Conservation (phyloP, 139 green algal genomes). For the Dunaliella primolecta region DNA sequence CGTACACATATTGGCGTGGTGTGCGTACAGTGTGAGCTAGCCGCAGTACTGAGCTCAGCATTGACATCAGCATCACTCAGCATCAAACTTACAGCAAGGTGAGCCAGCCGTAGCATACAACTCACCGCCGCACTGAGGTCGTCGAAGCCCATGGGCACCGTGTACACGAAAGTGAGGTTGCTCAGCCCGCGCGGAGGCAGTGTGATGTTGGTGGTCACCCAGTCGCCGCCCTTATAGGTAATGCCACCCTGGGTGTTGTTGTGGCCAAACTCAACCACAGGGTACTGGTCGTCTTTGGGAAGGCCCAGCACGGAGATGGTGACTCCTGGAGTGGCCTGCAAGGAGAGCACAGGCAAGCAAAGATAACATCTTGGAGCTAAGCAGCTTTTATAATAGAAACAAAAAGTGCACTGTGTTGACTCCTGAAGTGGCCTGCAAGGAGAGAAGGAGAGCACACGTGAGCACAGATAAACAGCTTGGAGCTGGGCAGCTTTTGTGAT, state of each 20-base stretch:
- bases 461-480: too few relatives aligned
- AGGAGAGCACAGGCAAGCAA: not conserved
- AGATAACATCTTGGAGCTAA: not conserved
- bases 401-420: too few relatives aligned
- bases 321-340: slow-evolving; percentile 21
- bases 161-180: slow-evolving; percentile 39
- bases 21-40: too few relatives aligned
- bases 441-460: too few relatives aligned
- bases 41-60: too few relatives aligned
- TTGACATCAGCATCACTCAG: too few relatives aligned
- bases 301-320: slow-evolving; percentile 17
- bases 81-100: too few relatives aligned
- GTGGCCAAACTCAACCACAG: not conserved
- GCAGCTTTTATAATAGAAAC: too few relatives aligned
- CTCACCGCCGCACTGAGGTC: slow-evolving; percentile 39
- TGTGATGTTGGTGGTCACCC: slow-evolving; percentile 18
- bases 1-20: too few relatives aligned
- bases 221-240: slow-evolving; percentile 1
- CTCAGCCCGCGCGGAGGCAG: slow-evolving; percentile 21
- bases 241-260: not conserved
- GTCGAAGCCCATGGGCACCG: slow-evolving; percentile 34
- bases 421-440: too few relatives aligned
- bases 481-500: too few relatives aligned
- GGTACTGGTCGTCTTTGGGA: slow-evolving; percentile 1
- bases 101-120: too few relatives aligned